These are phyloP conservation scores for button mushroom (Agaricus bisporus) DNA, from an alignment of 768 basidiomycete genomes.

Conservation along the genomic window DNA sequence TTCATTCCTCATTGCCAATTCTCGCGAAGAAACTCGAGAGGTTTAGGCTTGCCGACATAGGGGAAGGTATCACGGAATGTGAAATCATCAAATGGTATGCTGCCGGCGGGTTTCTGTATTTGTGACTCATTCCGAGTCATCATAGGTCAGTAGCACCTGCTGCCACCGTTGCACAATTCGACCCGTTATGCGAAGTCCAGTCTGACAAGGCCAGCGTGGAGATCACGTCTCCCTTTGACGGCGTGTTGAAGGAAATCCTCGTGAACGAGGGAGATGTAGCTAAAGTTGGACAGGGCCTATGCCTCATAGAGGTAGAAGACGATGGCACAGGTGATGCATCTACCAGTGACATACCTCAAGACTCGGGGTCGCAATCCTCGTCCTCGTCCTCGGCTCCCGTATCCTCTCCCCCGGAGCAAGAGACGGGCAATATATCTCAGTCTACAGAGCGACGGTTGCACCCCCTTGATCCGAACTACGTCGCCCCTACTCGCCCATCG, in stretches of 20 bases:
- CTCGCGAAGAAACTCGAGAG: conserved; percentile 25
- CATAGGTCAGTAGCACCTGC: conserved; percentile 58
- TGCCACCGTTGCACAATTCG: conserved; percentile 54
- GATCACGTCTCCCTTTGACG: conserved; percentile 84
- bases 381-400: conserved; percentile 11
- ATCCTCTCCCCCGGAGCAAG: conserved; percentile 10
- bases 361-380: conserved; percentile 1
- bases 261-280: conserved; percentile 80
- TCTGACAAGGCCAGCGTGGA: conserved; percentile 90
- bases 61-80: conserved; percentile 88
- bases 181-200: conserved; percentile 78
- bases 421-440: neutral
- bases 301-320: conserved; percentile 75
- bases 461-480: conserved; percentile 52
- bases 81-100: conserved; percentile 81
- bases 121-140: neutral
- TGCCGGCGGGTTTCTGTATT: neutral
- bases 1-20: conserved; percentile 1
- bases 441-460: conserved; percentile 27
- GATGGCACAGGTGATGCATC: conserved; percentile 26
- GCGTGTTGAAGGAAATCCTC: conserved; percentile 62
- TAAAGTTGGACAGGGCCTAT: conserved; percentile 75
- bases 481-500: neutral
- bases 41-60: conserved; percentile 81
- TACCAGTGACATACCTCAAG: conserved; percentile 8